Evolutionary conservation across 2,329 filamentous ascomycete genomes (phyloP).

Genomic region (Colletotrichum scovillei): DNA sequence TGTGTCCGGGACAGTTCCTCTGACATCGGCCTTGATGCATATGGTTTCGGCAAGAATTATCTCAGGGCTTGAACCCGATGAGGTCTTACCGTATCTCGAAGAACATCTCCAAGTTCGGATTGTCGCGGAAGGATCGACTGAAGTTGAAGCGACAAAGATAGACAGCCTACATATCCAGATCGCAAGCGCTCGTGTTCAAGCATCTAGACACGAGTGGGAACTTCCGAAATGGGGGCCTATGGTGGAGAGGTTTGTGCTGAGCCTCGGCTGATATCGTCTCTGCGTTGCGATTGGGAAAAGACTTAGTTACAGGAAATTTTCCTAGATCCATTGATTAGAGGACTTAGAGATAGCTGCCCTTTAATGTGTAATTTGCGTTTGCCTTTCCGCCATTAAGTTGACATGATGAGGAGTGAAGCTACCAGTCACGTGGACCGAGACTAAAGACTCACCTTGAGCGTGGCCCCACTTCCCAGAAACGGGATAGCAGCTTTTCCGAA

Average conservation of each 20-base stretch:
- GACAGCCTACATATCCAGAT: constrained; percentile 49
- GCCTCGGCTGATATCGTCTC: neutral
- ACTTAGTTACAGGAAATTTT: neutral
- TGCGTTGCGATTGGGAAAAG: neutral
- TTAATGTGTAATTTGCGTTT: neutral
- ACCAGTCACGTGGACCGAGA: neutral
- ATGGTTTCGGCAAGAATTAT: constrained; percentile 52
- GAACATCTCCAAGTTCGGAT: constrained; percentile 49
- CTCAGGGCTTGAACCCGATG: constrained; percentile 48
- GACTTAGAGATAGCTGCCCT: neutral
- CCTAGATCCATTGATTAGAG: neutral
- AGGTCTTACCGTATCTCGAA: constrained; percentile 55
- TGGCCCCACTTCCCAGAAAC: constrained; percentile 31
- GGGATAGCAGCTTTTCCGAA: constrained; percentile 33
- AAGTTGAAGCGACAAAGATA: constrained; percentile 43
- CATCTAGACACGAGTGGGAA: constrained; percentile 45
- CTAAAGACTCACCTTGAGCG: neutral
- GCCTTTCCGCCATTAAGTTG: neutral
- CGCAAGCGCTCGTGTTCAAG: constrained; percentile 50
- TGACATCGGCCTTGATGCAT: constrained; percentile 61
- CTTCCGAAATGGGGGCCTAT: constrained; percentile 51
- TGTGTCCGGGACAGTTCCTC: constrained; percentile 61
- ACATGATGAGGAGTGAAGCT: neutral
- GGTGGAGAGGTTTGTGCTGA: constrained; percentile 35
- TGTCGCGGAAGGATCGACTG: constrained; percentile 42